phyloP scores from a whole-genome alignment of 305 asterid genomes.

The Stenogyne calaminthoides region DNA sequence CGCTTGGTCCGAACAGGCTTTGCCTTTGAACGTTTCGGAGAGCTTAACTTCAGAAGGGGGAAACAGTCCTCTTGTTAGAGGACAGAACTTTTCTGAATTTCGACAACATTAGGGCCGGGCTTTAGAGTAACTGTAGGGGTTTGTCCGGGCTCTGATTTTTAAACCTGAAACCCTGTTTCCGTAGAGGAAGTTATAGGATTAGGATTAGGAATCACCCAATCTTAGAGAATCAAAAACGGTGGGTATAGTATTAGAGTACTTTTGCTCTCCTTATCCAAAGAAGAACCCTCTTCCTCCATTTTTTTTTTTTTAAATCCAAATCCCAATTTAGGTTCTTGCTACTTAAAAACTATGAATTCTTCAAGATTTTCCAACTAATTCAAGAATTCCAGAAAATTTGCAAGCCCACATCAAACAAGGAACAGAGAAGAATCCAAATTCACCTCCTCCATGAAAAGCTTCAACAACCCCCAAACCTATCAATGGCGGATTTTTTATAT shows the following conservation, averaged over 20 bases:
- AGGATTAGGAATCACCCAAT: slow-evolving; percentile 39
- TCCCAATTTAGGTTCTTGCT: slow-evolving; percentile 26
- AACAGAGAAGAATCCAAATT: slow-evolving; percentile 42
- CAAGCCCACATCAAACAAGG: slow-evolving; percentile 37
- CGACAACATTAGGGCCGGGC: slow-evolving; percentile 41
- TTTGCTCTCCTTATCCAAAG: slow-evolving; percentile 93
- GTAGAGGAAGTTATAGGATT: slow-evolving; percentile 36
- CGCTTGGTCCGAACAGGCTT: slow-evolving; percentile 67
- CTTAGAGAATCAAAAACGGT: slow-evolving; percentile 68
- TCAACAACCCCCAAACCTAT: slow-evolving; percentile 32
- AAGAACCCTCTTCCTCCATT: slow-evolving; percentile 78
- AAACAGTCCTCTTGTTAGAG: slow-evolving; percentile 59
- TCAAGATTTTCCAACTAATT: slow-evolving; percentile 29
- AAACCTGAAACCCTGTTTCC: slow-evolving; percentile 29
- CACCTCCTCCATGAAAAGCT: slow-evolving; percentile 40
- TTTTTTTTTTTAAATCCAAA: background rate
- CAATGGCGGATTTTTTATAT: background rate
- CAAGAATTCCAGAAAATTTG: slow-evolving; percentile 8
- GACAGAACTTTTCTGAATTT: slow-evolving; percentile 47
- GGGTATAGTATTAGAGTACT: slow-evolving; percentile 80
- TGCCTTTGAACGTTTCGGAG: slow-evolving; percentile 72
- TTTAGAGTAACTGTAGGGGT: slow-evolving; percentile 25
- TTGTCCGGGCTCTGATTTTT: slow-evolving; percentile 41
- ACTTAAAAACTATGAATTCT: background rate
- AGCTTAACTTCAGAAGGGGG: slow-evolving; percentile 71